Evolutionary conservation across 257 asterid species (phyloP), one percentile per base, ranked within the genome.

Genomic region (Ilex asprella): DNA sequence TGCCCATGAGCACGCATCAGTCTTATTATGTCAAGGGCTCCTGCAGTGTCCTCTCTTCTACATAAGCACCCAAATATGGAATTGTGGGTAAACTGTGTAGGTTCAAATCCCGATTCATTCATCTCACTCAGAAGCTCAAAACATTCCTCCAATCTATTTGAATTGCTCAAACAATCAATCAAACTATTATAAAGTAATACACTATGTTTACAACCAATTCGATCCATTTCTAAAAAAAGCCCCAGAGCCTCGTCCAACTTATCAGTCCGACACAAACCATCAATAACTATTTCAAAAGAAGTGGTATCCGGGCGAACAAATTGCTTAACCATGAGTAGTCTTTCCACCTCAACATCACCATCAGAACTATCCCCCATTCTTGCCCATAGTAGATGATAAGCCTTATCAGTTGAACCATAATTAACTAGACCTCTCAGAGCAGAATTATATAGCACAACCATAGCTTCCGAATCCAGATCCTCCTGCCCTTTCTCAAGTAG

Each of bases 51-150:
- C 52, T 54, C 73, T 71, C 69, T 75, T 67, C 83, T 76, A 63
- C 98, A 91, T 58, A 88, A 77, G 84, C 94, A 84, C 70, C 89
- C 85, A 65, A 88, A 76, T 69, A 91, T 82, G 71, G 95, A 83
- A 65, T 88, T 91, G 79, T 75, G 81, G 63, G 98, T 91, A 74
- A 82, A 91, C 66, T 88, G 88, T 31, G 95, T 86, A 1, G 97
- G 95, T 78, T 65, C 79, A 55, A 78, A 65, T 71, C 79, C 92
- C 35, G 83, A 72, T 54, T 67, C 71, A 68, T 83, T 86, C 95
- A 91, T 86, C 84, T 78, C 79, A 68, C 67, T 76, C 65, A 86
- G 70, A 41, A 91, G 86, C 63, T 74, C 65, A 67, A 81, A 73
- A 68, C 97, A 80, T 54, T 81, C 89, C 27, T 44, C 50, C 78